Evolutionary conservation across 1,284 basidiomycete genomes (phyloP), one percentile per base, ranked within the genome.

Genomic region (Blastosporella zonata): DNA sequence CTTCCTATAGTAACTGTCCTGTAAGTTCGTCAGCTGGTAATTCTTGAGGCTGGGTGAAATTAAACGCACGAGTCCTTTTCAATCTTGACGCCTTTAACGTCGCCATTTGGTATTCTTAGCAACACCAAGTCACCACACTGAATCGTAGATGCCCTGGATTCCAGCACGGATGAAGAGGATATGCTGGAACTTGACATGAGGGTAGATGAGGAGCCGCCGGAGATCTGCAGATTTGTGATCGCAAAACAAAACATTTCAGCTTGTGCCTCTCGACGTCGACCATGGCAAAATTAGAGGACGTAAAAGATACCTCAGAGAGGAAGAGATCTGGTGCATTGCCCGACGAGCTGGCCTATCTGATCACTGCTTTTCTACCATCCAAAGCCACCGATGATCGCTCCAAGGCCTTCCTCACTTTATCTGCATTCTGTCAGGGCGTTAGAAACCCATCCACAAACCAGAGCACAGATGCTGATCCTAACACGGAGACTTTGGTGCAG

Each of bases 1-100:
- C 86, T 84, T 55, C 88, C 88, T 15, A 92, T 68, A 36, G 77
- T 75, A 38, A 89, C 63, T 17, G 71, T 78, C 28, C 89, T 91
- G 60, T 2, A 50, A 15, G 42, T 50, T 44, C 42, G 50, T 57
- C 42, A 60, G 54, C 39, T 51, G 58, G 21, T 15, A 12, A 20
- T n/a, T 43, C 37, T 18, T 27, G 31, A 20, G 3, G 28, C 29
- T 17, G 22, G 17, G 22, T 54, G 39, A 57, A 40, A 40, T 39
- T 41, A 46, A 50, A 59, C 85, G 59, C 65, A 89, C 87, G 76
- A 69, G 67, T 85, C 76, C 63, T 73, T 73, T 56, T 85, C 79
- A 34, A 87, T 62, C 65, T 84, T 88, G 52, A 85, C 64, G 34
- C 80, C 77, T 55, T 78, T 80, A 34, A 84, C 67, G 52, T 88